Base-by-base conservation (phyloP, 331 rosid species). In the Acacia pycnantha region DNA sequence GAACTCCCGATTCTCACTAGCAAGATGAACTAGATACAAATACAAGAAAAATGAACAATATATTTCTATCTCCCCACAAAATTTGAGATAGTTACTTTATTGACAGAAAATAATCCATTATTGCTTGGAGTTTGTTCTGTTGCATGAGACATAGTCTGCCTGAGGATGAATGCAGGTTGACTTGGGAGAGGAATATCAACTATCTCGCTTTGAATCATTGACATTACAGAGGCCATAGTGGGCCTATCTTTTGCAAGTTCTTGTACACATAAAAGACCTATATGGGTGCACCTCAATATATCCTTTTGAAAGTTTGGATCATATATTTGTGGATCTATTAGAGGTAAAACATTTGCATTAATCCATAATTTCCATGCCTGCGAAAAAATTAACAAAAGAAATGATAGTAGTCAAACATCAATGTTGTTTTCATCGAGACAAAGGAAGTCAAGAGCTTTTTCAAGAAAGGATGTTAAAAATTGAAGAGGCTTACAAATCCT, bases 261-360 rank as follows among this genome's bases (percentile, higher is more conserved):
- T 82, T 84, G 90, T 21, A 79, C 86, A 58, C 88, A 87, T 2
- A 87, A 22, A 24, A 84, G 76, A n/a, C 81, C 85, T 13, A 87
- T 80, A 62, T 87, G 86, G 26, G 76, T 76, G 77, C 83, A 79
- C 27, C 85, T 71, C 9, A 76, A 41, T 4, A 87, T 84, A 46
- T 78, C 35, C 8, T 43, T 47, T 13, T 74, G 7, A 75, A 70
- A 53, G 31, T 11, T 8, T 21, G 77, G 40, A 56, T 73, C 83
- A 73, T 58, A 48, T 58, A 85, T 56, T 24, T 40, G 67, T 56
- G 44, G 46, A 21, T 85, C 88, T 46, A 85, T 58, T 26, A 82
- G 6, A 27, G 53, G 5, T 54, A 11, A 8, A 47, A 82, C 22
- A 22, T 77, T 73, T 12, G 6, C 68, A 19, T 85, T 65, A 1